Percentiles rank a stretch among this genome's conserved stretches.
Conservation (phyloP, 176 grass and related monocot genomes). For the Raddia guianensis region DNA sequence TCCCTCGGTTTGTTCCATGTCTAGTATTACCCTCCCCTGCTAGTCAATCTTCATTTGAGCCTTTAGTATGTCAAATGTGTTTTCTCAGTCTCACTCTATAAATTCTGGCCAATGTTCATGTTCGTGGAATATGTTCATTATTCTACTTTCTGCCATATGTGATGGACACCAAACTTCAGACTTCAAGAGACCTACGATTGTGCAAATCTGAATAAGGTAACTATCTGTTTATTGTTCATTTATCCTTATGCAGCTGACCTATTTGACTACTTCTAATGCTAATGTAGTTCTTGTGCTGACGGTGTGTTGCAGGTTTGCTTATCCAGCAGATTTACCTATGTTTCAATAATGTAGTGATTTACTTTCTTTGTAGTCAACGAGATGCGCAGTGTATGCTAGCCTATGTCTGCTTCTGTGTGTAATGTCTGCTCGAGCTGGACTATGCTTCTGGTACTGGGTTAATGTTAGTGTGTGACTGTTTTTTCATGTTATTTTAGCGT, state of each 20-base stretch:
- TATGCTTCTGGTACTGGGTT: conserved; percentile 17
- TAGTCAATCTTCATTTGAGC: conserved; percentile 23
- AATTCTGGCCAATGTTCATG: conserved; percentile 5
- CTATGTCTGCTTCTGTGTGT: conserved; percentile 13
- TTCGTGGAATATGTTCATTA: conserved; percentile 7
- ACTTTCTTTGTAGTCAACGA: neutral
- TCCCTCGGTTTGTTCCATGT: conserved; percentile 31
- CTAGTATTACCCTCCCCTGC: conserved; percentile 25
- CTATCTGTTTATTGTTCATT: neutral
- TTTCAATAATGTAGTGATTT: conserved; percentile 23
- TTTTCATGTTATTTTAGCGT: neutral
- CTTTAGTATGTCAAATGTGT: neutral
- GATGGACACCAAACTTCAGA: neutral
- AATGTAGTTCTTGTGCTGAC: conserved; percentile 14
- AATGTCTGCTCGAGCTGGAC: neutral
- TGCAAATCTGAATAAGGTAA: conserved; percentile 36
- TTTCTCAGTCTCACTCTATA: neutral
- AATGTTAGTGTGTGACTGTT: neutral
- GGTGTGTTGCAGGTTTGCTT: conserved; percentile 39
- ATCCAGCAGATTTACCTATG: neutral
- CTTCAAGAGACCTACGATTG: neutral
- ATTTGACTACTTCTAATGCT: neutral
- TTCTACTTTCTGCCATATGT: neutral
- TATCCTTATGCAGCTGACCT: neutral
- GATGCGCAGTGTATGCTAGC: conserved; percentile 2